phyloP scores from a whole-genome alignment of 192 early-diverging fungal species.

The Fimicolochytrium jonesii region DNA sequence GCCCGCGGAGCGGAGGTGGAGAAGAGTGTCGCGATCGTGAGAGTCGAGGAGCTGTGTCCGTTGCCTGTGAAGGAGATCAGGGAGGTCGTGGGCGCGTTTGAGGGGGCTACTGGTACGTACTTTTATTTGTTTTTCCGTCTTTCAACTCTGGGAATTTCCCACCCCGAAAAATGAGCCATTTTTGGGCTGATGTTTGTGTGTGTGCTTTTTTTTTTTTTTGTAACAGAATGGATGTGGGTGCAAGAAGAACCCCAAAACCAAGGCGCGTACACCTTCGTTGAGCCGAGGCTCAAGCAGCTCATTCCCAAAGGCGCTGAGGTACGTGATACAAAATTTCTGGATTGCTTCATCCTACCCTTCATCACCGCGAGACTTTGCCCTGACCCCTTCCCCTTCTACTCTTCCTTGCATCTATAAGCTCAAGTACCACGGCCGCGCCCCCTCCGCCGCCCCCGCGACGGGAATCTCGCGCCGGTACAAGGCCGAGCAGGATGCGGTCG shows the following conservation, averaged over 20 bases:
- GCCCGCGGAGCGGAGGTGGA: constrained; percentile 42
- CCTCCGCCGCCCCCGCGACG: constrained; percentile 76
- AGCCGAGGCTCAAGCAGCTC: constrained; percentile 74
- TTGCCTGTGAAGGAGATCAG: constrained; percentile 74
- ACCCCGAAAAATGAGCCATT: no score
- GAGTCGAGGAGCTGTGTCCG: constrained; percentile 89
- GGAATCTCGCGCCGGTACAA: constrained; percentile 69
- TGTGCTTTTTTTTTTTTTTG: constrained; percentile 18
- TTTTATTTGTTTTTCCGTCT: not conserved
- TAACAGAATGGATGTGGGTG: constrained; percentile 39
- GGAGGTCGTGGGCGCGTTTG: constrained; percentile 60
- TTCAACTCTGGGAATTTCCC: no score
- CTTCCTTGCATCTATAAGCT: no score
- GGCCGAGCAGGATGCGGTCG: constrained; percentile 48
- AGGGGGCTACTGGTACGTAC: constrained; percentile 49
- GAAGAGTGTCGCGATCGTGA: constrained; percentile 70
- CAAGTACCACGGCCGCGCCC: constrained; percentile 67
- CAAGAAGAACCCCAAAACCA: constrained; percentile 94
- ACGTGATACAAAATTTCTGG: no score
- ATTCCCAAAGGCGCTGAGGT: constrained; percentile 49
- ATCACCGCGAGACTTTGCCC: not conserved
- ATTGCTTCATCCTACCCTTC: not conserved
- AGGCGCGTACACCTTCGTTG: constrained; percentile 84
- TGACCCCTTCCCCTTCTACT: no score
- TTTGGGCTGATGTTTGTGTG: no score